phyloP scores from a whole-genome alignment of 768 basidiomycete species.

The Russula dissimulans region DNA sequence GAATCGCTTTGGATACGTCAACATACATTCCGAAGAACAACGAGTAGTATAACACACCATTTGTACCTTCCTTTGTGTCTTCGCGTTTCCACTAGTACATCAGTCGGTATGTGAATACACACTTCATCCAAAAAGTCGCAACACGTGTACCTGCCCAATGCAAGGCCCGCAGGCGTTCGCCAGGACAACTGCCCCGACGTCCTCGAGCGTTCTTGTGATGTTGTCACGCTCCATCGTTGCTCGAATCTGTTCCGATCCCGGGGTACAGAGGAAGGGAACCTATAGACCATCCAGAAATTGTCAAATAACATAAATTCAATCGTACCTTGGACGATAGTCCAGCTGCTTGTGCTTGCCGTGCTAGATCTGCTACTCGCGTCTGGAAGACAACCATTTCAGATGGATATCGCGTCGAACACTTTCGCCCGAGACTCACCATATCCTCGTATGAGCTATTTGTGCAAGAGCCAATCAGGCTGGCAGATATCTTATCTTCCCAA shows the following conservation, averaged over 20 bases:
- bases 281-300: slow-evolving; percentile 20
- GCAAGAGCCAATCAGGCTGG: slow-evolving; percentile 93
- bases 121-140: not conserved
- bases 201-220: slow-evolving; percentile 70
- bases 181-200: slow-evolving; percentile 88
- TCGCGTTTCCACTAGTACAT: slow-evolving; percentile 86
- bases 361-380: slow-evolving; percentile 89
- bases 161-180: slow-evolving; percentile 99
- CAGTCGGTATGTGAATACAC: not conserved
- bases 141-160: slow-evolving; percentile 69
- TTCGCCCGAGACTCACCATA: slow-evolving; percentile 45
- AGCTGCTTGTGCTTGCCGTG: slow-evolving; percentile 76
- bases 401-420: not conserved
- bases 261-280: slow-evolving; percentile 83
- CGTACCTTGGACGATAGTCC: slow-evolving; percentile 69
- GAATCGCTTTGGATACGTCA: slow-evolving; percentile 51
- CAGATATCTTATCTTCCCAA: slow-evolving; percentile 91
- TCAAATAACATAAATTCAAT: not conserved
- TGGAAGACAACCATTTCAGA: slow-evolving; percentile 26
- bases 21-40: slow-evolving; percentile 2
- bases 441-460: slow-evolving; percentile 98
- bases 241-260: slow-evolving; percentile 91
- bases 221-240: slow-evolving; percentile 96
- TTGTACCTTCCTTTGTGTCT: slow-evolving; percentile 81
- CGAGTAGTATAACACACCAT: slow-evolving; percentile 42